Evolutionary conservation across 2,329 filamentous ascomycete species (phyloP).

Genomic region (Blastomyces gilchristii): DNA sequence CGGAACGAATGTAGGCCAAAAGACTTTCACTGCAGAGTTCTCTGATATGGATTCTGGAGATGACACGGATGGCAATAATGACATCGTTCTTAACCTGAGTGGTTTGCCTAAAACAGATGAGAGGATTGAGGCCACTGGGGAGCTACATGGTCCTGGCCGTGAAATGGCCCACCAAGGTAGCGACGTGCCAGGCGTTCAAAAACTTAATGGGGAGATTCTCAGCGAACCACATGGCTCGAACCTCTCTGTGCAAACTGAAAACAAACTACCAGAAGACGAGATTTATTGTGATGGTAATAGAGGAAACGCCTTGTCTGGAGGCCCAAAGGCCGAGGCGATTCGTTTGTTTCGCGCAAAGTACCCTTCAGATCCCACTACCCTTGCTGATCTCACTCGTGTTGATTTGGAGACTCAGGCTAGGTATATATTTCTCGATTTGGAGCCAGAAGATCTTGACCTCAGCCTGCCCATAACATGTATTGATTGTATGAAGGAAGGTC

Average conservation of each 20-base stretch:
- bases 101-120: slow-evolving; percentile 1
- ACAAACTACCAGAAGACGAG: not conserved
- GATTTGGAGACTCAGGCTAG: slow-evolving; percentile 34
- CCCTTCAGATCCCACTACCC: slow-evolving; percentile 23
- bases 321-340: slow-evolving; percentile 29
- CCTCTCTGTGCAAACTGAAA: not conserved
- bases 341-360: slow-evolving; percentile 27
- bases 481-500: slow-evolving; percentile 34
- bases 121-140: not conserved
- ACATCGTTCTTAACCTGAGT: slow-evolving; percentile 34
- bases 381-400: slow-evolving; percentile 30
- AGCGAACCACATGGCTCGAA: not conserved
- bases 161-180: not conserved
- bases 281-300: not conserved
- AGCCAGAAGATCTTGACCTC: slow-evolving; percentile 32
- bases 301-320: not conserved
- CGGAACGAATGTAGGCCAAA: slow-evolving; percentile 4
- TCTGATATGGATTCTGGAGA: slow-evolving; percentile 22
- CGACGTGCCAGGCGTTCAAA: not conserved
- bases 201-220: not conserved
- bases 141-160: not conserved
- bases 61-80: slow-evolving; percentile 30
- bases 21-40: slow-evolving; percentile 19
- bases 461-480: slow-evolving; percentile 34
- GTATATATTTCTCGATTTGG: slow-evolving; percentile 31